Evolutionary conservation across 2,329 filamentous ascomycete genomes (phyloP), one percentile per base, ranked within the genome.

Genomic region (Graphium sp.): DNA sequence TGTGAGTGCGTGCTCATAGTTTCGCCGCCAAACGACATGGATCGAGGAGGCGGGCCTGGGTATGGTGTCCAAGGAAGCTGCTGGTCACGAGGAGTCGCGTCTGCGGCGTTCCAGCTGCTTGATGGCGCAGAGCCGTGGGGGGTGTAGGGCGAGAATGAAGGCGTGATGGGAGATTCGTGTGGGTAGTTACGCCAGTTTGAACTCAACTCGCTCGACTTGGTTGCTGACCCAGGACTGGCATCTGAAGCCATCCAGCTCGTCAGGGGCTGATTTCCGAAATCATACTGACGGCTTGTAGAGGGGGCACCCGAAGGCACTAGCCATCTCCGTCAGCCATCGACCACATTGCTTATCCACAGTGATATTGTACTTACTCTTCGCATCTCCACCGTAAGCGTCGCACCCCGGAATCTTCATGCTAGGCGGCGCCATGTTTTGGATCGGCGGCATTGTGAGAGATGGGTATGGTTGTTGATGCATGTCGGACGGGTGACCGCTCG

Each of bases 71-170:
- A 68, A 6, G 46, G 39, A 33, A 60, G 44, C 14, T 63, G n/a
- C n/a, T n/a, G 58, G 24, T 59, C 57, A 12, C 56, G 51, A 22
- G 51, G 39, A 7, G 47, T 44, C 18, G 53, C 32, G 21, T 60
- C 54, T 6, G 53, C 42, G 28, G 50, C 46, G 18, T 53, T 42
- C 62, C 61, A 65, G 3, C 53, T 43, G 16, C 52, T 43, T 1
- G 58, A 46, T 3, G 52, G 40, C 10, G 55, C n/a, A n/a, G n/a
- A 43, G 2, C 48, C 46, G 23, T 56, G 51, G 14, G 55, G 50
- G 5, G 53, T 48, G 38, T 64, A 69, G 2, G 61, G 54, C 5
- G 62, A 59, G 34, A 61, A 63, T 3, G 56, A 58, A 1, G 61
- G 51, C 4, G 58, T 58, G 19, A 66, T 49, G 7, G 63, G 56